Percentiles rank a stretch among this genome's conserved stretches.
Evolutionary conservation across 2,329 filamentous ascomycete species (phyloP).

Genomic region (Trichophyton equinum): DNA sequence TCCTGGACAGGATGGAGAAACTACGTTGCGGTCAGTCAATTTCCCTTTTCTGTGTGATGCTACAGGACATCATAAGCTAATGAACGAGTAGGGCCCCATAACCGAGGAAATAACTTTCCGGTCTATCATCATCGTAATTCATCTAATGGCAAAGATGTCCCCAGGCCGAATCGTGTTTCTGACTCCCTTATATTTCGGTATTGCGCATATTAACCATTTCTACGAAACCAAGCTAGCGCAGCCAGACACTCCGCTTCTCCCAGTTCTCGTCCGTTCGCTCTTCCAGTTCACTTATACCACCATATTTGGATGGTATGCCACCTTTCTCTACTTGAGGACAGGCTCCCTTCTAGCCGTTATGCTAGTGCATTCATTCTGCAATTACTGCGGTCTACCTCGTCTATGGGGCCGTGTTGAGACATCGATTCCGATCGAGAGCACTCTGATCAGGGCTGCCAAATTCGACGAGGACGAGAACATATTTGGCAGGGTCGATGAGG

Average conservation of each 20-base stretch:
- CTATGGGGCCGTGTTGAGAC: constrained; percentile 66
- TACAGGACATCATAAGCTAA: background rate
- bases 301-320: constrained; percentile 84
- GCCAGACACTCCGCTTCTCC: constrained; percentile 51
- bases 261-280: constrained; percentile 57
- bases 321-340: constrained; percentile 76
- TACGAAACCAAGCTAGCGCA: constrained; percentile 84
- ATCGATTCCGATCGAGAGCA: constrained; percentile 27
- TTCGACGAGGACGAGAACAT: constrained; percentile 17
- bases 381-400: constrained; percentile 77
- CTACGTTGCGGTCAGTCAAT: constrained; percentile 58
- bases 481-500: constrained; percentile 17
- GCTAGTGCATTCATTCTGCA: constrained; percentile 76
- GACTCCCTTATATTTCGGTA: constrained; percentile 78
- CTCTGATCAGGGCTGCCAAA: constrained; percentile 30
- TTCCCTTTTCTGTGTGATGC: background rate
- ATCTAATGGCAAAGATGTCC: constrained; percentile 56
- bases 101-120: constrained; percentile 94
- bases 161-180: constrained; percentile 55
- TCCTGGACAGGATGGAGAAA: constrained; percentile 82
- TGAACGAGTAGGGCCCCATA: constrained; percentile 53
- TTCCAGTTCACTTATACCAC: constrained; percentile 86
- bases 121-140: constrained; percentile 68
- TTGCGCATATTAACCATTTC: constrained; percentile 89
- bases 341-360: constrained; percentile 67